Conservation (phyloP, 495 filamentous ascomycete species). For the Jackrogersella multiformis region DNA sequence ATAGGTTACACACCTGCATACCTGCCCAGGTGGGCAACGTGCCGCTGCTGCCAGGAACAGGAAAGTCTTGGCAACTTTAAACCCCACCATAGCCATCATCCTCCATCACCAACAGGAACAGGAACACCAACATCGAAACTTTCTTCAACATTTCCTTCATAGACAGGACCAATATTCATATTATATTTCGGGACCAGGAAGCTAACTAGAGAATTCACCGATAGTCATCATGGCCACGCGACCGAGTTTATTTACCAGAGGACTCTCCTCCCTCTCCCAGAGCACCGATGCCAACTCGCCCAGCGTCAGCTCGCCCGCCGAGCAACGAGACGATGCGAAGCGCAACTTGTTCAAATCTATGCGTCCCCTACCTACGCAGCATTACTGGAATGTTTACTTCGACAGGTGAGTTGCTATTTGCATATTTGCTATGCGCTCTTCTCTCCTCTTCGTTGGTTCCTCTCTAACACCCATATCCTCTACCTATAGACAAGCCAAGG, state of each 20-base stretch:
- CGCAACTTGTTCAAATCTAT: slow-evolving; percentile 68
- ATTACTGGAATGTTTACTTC: slow-evolving; percentile 70
- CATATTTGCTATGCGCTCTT: background rate
- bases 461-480: slow-evolving; percentile 23
- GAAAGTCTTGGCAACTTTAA: slow-evolving; percentile 31
- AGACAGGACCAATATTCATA: background rate
- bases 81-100: slow-evolving; percentile 29
- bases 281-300: slow-evolving; percentile 59
- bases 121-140: slow-evolving; percentile 1
- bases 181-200: background rate
- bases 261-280: slow-evolving; percentile 62
- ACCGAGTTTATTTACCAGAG: slow-evolving; percentile 63
- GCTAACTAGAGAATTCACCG: background rate
- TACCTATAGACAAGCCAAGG: slow-evolving; percentile 52
- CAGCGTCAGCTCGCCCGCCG: slow-evolving; percentile 61
- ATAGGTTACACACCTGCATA: slow-evolving; percentile 8
- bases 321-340: slow-evolving; percentile 67
- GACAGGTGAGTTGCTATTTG: slow-evolving; percentile 51
- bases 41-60: slow-evolving; percentile 31
- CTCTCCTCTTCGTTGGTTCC: background rate
- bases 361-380: slow-evolving; percentile 66
- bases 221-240: slow-evolving; percentile 55
- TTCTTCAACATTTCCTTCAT: slow-evolving; percentile 13
- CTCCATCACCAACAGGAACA: background rate
- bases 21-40: slow-evolving; percentile 3